Evolutionary conservation across 2,329 filamentous ascomycete species (phyloP).

Genomic region (Botrytis fabae): DNA sequence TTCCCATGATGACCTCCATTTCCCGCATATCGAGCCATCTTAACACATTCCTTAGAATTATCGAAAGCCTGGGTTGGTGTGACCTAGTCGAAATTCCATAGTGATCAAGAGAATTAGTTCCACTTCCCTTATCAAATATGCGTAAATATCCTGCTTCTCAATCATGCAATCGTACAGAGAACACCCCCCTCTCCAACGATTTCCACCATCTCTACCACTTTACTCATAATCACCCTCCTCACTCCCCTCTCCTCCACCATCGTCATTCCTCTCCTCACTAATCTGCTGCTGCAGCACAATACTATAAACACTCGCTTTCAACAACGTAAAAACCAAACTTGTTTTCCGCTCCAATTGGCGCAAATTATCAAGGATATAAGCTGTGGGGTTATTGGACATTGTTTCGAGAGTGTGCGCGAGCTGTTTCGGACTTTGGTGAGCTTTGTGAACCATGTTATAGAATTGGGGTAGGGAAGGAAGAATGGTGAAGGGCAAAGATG

Average conservation of each 20-base stretch:
- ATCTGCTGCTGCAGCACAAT: conserved; percentile 99
- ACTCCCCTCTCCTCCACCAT: conserved; percentile 16
- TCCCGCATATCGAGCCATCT: too few relatives aligned
- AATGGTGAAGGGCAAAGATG: neutral
- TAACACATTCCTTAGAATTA: neutral
- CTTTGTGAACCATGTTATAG: neutral
- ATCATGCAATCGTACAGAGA: neutral
- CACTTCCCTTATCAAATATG: neutral
- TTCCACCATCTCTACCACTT: neutral
- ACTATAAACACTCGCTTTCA: conserved; percentile 98
- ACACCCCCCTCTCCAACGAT: neutral
- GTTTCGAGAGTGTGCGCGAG: conserved; percentile 60
- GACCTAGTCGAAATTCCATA: neutral
- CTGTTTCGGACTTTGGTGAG: conserved; percentile 41
- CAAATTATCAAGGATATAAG: conserved; percentile 82
- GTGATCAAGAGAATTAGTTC: neutral
- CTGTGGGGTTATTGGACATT: conserved; percentile 70
- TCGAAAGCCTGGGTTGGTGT: neutral
- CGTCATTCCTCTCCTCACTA: conserved; percentile 41
- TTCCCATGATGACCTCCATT: neutral
- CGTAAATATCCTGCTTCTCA: too few relatives aligned
- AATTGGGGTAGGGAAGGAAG: neutral
- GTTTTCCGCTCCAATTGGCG: conserved; percentile 91
- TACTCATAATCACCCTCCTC: conserved; percentile 6
- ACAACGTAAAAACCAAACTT: conserved; percentile 86